Conservation (phyloP, 2,329 filamentous ascomycete genomes). For the Sclerotinia borealis region DNA sequence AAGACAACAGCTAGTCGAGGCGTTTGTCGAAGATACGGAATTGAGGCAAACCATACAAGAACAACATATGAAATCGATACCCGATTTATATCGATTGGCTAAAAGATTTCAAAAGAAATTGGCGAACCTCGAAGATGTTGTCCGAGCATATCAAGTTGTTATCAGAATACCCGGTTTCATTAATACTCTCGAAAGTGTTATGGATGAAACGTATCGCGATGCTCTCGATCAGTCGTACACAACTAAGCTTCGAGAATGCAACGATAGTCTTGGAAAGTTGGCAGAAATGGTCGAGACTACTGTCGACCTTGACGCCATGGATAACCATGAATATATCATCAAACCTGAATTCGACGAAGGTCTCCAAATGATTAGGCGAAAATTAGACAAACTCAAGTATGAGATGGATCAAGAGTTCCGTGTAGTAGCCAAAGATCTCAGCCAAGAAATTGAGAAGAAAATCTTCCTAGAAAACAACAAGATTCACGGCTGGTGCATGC, state of each 20-base stretch:
- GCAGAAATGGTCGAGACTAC: slow-evolving; percentile 99
- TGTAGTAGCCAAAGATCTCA: slow-evolving; percentile 71
- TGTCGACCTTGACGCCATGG: slow-evolving; percentile 88
- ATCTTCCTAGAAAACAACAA: slow-evolving; percentile 95
- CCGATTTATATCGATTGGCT: slow-evolving; percentile 85
- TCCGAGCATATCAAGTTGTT: slow-evolving; percentile 88
- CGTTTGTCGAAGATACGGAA: slow-evolving; percentile 89
- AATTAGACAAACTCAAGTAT: slow-evolving; percentile 74
- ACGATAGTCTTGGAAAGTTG: slow-evolving; percentile 73
- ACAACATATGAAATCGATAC: slow-evolving; percentile 86
- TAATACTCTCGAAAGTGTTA: slow-evolving; percentile 81
- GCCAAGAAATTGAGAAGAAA: slow-evolving; percentile 95
- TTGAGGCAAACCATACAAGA: slow-evolving; percentile 95
- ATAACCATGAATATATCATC: slow-evolving; percentile 98
- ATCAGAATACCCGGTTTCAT: slow-evolving; percentile 89
- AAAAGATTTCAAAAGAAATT: slow-evolving; percentile 92
- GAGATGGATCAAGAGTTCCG: slow-evolving; percentile 81
- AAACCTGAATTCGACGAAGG: slow-evolving; percentile 96
- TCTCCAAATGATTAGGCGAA: slow-evolving; percentile 80
- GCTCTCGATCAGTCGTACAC: slow-evolving; percentile 85
- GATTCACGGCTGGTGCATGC: slow-evolving; percentile 94
- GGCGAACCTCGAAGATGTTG: slow-evolving; percentile 91
- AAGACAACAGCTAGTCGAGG: slow-evolving; percentile 89
- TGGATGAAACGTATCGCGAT: slow-evolving; percentile 89
- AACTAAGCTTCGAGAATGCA: slow-evolving; percentile 68